phyloP scores from a whole-genome alignment of 129 eudicot genomes.

The Smallanthus sonchifolius region DNA sequence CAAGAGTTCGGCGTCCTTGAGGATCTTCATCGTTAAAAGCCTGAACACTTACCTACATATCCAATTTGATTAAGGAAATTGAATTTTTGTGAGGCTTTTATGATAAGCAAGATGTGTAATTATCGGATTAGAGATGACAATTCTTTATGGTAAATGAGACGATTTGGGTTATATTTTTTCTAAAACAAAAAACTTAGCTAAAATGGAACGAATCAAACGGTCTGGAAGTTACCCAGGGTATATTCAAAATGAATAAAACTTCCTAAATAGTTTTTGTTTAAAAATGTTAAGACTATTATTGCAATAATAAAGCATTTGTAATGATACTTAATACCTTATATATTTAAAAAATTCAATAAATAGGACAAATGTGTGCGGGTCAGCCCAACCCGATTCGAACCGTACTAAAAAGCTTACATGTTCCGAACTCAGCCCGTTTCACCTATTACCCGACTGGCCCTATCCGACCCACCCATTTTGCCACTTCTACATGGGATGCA shows the following conservation, averaged over 20 bases:
- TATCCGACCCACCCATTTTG: neutral
- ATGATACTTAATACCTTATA: neutral
- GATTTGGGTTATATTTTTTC: neutral
- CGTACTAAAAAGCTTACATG: too few species aligned
- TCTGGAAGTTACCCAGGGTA: neutral
- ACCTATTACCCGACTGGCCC: too few species aligned
- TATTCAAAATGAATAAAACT: conserved; percentile 1
- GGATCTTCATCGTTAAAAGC: conserved; percentile 99
- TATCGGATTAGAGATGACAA: neutral
- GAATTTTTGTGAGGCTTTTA: neutral
- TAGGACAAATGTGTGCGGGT: too few species aligned
- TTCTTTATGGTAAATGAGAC: neutral
- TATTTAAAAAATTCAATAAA: neutral
- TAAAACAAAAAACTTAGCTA: too few species aligned
- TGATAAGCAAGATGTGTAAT: conserved; percentile 1
- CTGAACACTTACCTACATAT: conserved; percentile 85
- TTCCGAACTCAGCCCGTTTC: too few species aligned
- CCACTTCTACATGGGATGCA: neutral
- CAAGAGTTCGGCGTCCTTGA: conserved; percentile 98
- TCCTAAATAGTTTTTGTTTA: neutral
- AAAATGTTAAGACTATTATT: neutral
- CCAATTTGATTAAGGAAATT: neutral
- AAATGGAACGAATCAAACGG: too few species aligned
- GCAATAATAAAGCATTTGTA: neutral
- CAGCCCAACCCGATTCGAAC: too few species aligned